Evolutionary conservation across 208 protist genomes (phyloP).

Genomic region (Histomonas meleagridis): DNA sequence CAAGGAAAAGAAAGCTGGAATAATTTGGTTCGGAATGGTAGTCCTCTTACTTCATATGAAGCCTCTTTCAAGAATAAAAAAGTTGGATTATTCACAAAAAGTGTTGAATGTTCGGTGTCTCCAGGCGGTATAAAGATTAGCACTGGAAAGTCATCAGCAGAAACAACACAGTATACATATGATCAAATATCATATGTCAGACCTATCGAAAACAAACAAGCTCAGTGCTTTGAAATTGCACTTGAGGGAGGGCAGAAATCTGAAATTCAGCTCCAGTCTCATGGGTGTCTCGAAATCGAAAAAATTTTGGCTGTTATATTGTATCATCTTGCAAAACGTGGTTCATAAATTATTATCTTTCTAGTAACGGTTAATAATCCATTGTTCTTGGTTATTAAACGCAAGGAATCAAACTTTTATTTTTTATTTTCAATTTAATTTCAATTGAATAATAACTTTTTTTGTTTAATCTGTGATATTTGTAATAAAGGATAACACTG

Average conservation of each 20-base stretch:
- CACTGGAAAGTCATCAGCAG: background rate
- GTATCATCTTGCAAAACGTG: background rate
- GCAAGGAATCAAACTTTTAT: no score
- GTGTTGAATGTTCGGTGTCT: background rate
- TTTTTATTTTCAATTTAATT: no score
- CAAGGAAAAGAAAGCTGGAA: background rate
- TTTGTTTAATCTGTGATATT: no score
- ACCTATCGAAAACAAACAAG: background rate
- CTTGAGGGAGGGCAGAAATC: background rate
- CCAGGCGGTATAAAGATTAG: background rate
- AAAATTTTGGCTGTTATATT: background rate
- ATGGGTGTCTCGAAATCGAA: background rate
- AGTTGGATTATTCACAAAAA: background rate
- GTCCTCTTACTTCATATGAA: background rate
- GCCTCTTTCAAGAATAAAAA: slow-evolving; percentile 33
- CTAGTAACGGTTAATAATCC: no score
- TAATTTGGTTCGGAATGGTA: background rate
- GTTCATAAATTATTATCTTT: no score
- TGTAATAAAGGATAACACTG: no score
- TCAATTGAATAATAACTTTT: no score
- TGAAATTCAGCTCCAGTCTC: background rate
- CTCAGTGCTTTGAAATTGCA: background rate
- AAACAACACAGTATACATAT: background rate
- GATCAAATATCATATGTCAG: background rate
- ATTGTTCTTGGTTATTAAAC: no score